Base-by-base conservation (phyloP, 805 yeast genomes). In the Jamesozyma gamospora region DNA sequence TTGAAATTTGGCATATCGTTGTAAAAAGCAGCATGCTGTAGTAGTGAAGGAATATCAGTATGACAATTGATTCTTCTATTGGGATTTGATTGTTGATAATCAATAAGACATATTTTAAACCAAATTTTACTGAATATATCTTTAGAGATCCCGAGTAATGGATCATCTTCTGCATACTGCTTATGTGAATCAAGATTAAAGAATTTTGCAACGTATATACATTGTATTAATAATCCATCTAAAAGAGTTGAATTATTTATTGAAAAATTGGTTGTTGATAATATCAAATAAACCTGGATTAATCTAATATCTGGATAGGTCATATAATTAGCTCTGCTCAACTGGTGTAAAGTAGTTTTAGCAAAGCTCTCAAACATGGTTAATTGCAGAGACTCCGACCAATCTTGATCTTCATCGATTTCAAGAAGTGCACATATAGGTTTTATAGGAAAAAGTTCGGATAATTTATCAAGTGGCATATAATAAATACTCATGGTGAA, bases 401-500 rank as follows among this genome's bases (percentile, higher is more conserved):
- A 42, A 21, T 24, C 34, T 6, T 32, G 35, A 10, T 31, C 36
- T 10, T 37, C 35, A 13, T 43, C 43, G 4, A 41, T 39, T 1
- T 42, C 34, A 10, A 45, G 25, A 32, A 32, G 26, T 16, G 42
- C 27, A 19, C 38, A 35, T 3, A 49, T 25, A 2, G 45, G 44
- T 17, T 33, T 36, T 3, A 39, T 15, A 2, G 44, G 34, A 26
- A 56, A 39, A 3, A 47, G 21, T 4, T 39, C 32, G 8, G 32
- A 11, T 12, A 58, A 25, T 12, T 32, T 32, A 3, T 51, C 43
- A 4, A 43, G 14, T 11, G 60, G 53, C 47, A 56, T 52, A 34
- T 56, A 60, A 40, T 52, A 56, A 7, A 56, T 34, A n/a, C 58
- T 33, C 41, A 56, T 32, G 3, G 57, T 34, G 28, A 58, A 50